phyloP scores from a whole-genome alignment of 768 basidiomycete genomes.

The Phanerochaete sordida region DNA sequence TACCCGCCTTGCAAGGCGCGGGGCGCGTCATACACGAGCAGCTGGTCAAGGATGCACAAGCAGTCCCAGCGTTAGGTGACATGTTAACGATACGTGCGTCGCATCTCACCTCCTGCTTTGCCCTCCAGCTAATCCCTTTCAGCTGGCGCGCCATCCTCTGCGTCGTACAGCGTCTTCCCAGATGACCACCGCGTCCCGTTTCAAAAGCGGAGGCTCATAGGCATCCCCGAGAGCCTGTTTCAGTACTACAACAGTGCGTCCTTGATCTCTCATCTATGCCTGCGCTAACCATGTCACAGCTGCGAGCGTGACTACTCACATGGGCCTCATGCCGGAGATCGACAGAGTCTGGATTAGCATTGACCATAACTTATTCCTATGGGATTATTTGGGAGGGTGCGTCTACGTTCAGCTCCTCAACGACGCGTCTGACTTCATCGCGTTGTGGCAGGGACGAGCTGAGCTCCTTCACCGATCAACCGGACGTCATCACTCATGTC shows the following conservation, averaged over 20 bases:
- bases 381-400: conserved; percentile 95
- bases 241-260: conserved; percentile 69
- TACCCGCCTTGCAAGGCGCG: conserved; percentile 61
- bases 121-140: background rate
- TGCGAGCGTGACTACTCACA: conserved; percentile 67
- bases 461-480: conserved; percentile 87
- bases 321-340: conserved; percentile 91
- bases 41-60: conserved; percentile 68
- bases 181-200: conserved; percentile 78
- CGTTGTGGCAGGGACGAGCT: conserved; percentile 63
- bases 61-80: conserved; percentile 74
- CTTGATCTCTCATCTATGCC: background rate
- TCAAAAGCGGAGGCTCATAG: conserved; percentile 71
- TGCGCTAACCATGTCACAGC: conserved; percentile 36
- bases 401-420: conserved; percentile 25
- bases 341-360: conserved; percentile 95
- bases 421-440: conserved; percentile 21
- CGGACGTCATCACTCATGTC: conserved; percentile 86
- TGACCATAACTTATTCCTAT: conserved; percentile 90
- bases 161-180: conserved; percentile 73
- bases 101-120: background rate
- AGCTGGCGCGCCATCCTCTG: conserved; percentile 69
- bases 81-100: conserved; percentile 56
- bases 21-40: conserved; percentile 65
- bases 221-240: conserved; percentile 76